These are phyloP conservation scores for Boechera stricta DNA, from an alignment of 345 rosid genomes.

Conservation along the genomic window DNA sequence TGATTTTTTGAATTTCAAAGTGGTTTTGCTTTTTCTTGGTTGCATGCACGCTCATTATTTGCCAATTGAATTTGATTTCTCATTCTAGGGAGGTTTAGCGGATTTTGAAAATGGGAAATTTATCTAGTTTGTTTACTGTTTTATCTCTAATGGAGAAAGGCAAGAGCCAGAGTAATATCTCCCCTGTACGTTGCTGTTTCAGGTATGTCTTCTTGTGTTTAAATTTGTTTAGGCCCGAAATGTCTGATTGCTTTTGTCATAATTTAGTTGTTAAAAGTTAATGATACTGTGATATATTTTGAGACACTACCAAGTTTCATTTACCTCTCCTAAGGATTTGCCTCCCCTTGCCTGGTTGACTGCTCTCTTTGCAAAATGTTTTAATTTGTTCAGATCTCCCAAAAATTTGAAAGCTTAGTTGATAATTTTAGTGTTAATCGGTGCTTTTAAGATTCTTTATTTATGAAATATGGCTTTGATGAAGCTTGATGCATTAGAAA, in stretches of 20 bases:
- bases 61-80: conserved; percentile 35
- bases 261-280: background rate
- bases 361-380: background rate
- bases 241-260: conserved; percentile 18
- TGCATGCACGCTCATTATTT: conserved; percentile 35
- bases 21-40: conserved; percentile 10
- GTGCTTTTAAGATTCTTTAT: background rate
- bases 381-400: background rate
- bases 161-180: conserved; percentile 80
- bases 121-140: conserved; percentile 49
- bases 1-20: background rate
- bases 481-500: background rate
- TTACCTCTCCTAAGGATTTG: background rate
- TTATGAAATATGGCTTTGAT: background rate
- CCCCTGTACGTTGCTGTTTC: conserved; percentile 74
- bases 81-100: conserved; percentile 42
- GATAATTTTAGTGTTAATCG: background rate
- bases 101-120: conserved; percentile 35
- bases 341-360: background rate
- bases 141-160: conserved; percentile 71
- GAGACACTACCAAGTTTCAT: background rate
- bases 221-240: background rate
- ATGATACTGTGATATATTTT: background rate
- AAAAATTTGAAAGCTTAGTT: background rate
- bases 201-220: conserved; percentile 60